Evolutionary conservation across 2,329 filamentous ascomycete genomes (phyloP).

Genomic region (Ophiostoma sp.): DNA sequence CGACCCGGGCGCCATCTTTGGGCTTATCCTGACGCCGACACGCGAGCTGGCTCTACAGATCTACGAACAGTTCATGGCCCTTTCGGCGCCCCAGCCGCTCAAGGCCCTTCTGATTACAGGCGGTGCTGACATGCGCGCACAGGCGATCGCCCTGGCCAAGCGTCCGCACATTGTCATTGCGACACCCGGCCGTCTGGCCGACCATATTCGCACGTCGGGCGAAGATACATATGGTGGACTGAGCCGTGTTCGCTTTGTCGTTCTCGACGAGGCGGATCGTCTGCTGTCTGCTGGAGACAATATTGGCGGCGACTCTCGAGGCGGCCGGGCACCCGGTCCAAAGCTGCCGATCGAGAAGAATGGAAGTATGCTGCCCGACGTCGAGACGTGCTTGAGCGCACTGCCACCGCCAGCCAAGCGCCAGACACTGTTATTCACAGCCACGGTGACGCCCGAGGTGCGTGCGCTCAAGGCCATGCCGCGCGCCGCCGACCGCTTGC

Average conservation of each 20-base stretch:
- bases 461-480: conserved; percentile 76
- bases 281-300: conserved; percentile 56
- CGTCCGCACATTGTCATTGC: conserved; percentile 90
- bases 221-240: conserved; percentile 84
- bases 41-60: conserved; percentile 92
- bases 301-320: neutral
- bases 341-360: conserved; percentile 38
- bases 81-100: conserved; percentile 79
- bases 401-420: conserved; percentile 71
- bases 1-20: conserved; percentile 88
- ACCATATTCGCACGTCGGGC: conserved; percentile 87
- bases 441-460: conserved; percentile 89
- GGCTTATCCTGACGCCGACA: conserved; percentile 81
- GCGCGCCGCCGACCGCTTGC: conserved; percentile 60
- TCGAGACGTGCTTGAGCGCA: conserved; percentile 78
- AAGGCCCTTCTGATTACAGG: conserved; percentile 88
- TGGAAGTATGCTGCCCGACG: conserved; percentile 89
- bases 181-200: conserved; percentile 85
- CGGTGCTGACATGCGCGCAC: conserved; percentile 83
- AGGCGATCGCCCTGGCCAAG: conserved; percentile 76
- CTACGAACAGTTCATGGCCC: conserved; percentile 90
- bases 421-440: conserved; percentile 95
- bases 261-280: conserved; percentile 93
- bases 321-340: neutral
- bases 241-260: conserved; percentile 72